Evolutionary conservation across 169 alveolate species (phyloP).

Genomic region (Eimeria acervulina): DNA sequence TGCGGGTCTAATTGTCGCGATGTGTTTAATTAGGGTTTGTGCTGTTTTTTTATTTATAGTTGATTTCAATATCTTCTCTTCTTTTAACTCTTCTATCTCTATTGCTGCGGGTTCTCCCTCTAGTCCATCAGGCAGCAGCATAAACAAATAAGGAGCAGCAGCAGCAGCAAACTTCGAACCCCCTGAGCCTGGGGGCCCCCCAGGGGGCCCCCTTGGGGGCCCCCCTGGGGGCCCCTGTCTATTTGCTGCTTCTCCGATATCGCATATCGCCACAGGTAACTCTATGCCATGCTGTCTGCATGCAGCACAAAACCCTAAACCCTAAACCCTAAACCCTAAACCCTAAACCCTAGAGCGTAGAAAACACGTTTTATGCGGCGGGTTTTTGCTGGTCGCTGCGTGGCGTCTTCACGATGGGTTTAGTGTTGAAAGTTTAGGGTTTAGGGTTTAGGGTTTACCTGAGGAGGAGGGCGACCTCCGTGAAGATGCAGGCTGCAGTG

Average conservation of each 20-base stretch:
- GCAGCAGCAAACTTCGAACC: conserved; percentile 52
- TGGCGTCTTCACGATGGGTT: background rate
- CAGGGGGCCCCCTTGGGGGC: too few relatives aligned
- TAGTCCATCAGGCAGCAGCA: conserved; percentile 51
- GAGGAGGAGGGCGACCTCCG: background rate
- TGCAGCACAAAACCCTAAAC: too few relatives aligned
- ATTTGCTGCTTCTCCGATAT: background rate
- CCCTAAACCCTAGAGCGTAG: background rate
- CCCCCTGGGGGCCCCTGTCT: background rate
- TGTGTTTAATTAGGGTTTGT: background rate
- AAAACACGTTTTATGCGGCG: too few relatives aligned
- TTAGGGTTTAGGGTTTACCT: conserved; percentile 50
- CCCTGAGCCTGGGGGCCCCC: background rate
- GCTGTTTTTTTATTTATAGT: background rate
- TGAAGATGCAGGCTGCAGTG: background rate
- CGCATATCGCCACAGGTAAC: conserved; percentile 41
- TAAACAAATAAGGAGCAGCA: background rate
- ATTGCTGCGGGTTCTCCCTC: conserved; percentile 35
- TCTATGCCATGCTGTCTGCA: conserved; percentile 24
- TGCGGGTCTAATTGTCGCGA: background rate
- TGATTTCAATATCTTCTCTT: background rate
- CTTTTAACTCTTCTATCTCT: background rate
- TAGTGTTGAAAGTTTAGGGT: conserved; percentile 12
- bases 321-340: conserved; percentile 41
- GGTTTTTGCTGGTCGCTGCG: background rate